A percentile compares a stretch with the other conserved stretches of the same genome.
phyloP scores from a whole-genome alignment of 2,329 filamentous ascomycete genomes.

The Stachybotrys chartarum region DNA sequence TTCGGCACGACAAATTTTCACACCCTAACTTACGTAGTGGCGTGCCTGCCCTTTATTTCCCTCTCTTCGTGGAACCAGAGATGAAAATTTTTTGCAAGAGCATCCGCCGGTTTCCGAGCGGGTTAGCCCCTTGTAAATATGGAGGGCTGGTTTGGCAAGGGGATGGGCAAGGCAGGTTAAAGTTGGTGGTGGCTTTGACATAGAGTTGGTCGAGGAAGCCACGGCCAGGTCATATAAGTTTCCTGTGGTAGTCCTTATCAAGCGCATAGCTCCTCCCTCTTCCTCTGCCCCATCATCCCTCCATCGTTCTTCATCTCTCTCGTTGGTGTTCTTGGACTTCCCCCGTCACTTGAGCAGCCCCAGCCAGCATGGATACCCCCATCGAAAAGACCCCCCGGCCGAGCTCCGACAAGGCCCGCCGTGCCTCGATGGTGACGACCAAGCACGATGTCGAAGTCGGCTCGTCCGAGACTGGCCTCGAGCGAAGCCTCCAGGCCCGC shows the following conservation, averaged over 20 bases:
- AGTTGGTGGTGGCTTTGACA: no score
- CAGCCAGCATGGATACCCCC: not conserved
- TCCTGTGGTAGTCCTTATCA: no score
- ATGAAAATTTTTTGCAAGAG: not conserved
- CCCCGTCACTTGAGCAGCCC: no score
- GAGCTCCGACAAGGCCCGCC: slow-evolving; percentile 17
- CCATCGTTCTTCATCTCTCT: not conserved
- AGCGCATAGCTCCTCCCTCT: not conserved
- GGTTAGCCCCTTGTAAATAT: not conserved
- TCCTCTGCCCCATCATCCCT: not conserved
- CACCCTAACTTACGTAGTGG: not conserved
- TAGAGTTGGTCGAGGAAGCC: no score
- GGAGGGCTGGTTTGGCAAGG: not conserved
- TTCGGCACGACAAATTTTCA: not conserved
- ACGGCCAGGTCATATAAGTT: no score
- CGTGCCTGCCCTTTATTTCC: not conserved
- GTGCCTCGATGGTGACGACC: not conserved
- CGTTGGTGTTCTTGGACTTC: not conserved
- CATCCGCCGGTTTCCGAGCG: not conserved
- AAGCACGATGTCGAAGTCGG: slow-evolving; percentile 29
- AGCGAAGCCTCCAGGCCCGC: slow-evolving; percentile 27
- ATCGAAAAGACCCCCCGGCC: slow-evolving; percentile 19
- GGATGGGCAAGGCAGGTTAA: not conserved
- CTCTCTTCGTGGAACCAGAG: not conserved
- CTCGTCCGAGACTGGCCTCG: slow-evolving; percentile 23